Conservation (phyloP, 2,329 filamentous ascomycete genomes). For the Metarhizium rileyi region DNA sequence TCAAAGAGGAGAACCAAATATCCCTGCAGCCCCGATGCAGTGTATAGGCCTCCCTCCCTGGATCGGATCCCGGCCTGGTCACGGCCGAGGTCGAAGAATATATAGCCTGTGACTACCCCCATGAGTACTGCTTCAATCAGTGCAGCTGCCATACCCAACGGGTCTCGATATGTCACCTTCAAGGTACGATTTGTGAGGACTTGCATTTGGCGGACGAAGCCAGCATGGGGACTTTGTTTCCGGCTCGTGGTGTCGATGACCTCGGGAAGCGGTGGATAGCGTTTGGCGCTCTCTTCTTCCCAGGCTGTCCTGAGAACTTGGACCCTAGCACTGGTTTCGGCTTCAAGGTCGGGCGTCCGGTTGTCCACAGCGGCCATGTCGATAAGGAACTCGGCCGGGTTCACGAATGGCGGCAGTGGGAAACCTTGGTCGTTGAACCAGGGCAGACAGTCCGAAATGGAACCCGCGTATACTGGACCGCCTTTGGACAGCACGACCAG, state of each 20-base stretch:
- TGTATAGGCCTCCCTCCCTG: conserved; percentile 63
- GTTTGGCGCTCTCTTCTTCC: conserved; percentile 29
- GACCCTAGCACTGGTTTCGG: conserved; percentile 48
- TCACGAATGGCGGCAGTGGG: conserved; percentile 59
- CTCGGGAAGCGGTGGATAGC: conserved; percentile 14
- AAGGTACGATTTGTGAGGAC: conserved; percentile 62
- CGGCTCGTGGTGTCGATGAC: conserved; percentile 2
- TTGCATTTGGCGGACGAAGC: conserved; percentile 50
- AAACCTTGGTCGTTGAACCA: conserved; percentile 56
- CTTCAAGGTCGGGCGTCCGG: conserved; percentile 56
- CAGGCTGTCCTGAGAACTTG: conserved; percentile 52
- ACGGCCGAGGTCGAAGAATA: conserved; percentile 56
- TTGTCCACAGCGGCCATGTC: conserved; percentile 68
- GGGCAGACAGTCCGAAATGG: conserved; percentile 43
- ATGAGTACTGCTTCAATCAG: conserved; percentile 61
- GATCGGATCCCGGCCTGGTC: conserved; percentile 65
- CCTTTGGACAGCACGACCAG: conserved; percentile 60
- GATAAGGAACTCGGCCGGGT: conserved; percentile 68
- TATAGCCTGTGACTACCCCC: conserved; percentile 62
- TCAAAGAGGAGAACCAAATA: conserved; percentile 71
- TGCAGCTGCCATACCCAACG: conserved; percentile 63
- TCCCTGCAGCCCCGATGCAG: conserved; percentile 60
- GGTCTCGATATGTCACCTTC: conserved; percentile 65
- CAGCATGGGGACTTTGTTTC: conserved; percentile 31
- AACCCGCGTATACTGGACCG: conserved; percentile 58